These are phyloP conservation scores for Pseudocercospora macadamiae DNA, from an alignment of 2,329 filamentous ascomycete genomes.

Conservation along the genomic window DNA sequence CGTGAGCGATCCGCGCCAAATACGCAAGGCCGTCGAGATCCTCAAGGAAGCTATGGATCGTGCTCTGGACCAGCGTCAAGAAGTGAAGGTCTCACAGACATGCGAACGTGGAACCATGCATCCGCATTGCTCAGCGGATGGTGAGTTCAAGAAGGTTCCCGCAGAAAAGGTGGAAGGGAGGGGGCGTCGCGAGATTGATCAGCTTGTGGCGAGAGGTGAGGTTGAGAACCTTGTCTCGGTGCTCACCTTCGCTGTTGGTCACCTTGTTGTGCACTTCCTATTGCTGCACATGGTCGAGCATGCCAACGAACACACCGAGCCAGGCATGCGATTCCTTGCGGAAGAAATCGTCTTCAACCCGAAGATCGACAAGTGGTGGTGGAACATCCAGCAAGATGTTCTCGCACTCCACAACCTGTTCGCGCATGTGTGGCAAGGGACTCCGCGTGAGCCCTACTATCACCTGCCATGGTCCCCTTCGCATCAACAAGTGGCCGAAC, in stretches of 20 bases:
- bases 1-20: not conserved
- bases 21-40: not conserved
- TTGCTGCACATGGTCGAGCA: constrained; percentile 10
- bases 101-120: too few relatives aligned
- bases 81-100: too few relatives aligned
- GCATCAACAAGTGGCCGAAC: not conserved
- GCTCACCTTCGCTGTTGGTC: constrained; percentile 1
- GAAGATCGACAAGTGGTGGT: constrained; percentile 10
- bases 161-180: too few relatives aligned
- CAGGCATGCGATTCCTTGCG: not conserved
- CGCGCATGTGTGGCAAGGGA: constrained; percentile 3
- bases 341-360: constrained; percentile 7
- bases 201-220: too few relatives aligned
- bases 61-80: too few relatives aligned
- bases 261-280: constrained; percentile 6
- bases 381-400: constrained; percentile 10
- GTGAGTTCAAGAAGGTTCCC: too few relatives aligned
- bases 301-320: constrained; percentile 9
- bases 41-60: not conserved
- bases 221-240: constrained; percentile 2
- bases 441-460: not conserved
- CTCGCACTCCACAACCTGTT: constrained; percentile 2
- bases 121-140: too few relatives aligned
- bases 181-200: too few relatives aligned
- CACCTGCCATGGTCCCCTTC: not conserved